Percentiles rank a stretch among this genome's conserved stretches.
phyloP scores from a whole-genome alignment of 1,284 basidiomycete species.

The Ustilago xerochloae region DNA sequence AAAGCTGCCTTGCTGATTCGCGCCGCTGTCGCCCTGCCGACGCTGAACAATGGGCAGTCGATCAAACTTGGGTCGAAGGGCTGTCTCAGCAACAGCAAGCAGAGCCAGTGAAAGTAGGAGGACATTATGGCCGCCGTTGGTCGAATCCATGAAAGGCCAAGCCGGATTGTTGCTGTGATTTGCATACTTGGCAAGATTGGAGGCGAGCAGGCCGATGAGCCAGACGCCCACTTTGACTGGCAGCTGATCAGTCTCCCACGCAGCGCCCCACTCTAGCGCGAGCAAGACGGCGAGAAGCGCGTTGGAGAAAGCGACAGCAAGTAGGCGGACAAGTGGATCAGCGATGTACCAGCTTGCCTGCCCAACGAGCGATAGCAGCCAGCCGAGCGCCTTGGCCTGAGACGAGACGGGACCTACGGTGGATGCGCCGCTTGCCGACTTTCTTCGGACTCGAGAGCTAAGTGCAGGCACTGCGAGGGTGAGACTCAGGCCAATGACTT shows the following conservation, averaged over 20 bases:
- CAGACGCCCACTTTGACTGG: conserved; percentile 41
- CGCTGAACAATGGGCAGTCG: conserved; percentile 20
- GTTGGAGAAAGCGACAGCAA: conserved; percentile 44
- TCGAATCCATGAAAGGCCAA: conserved; percentile 60
- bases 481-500: conserved; percentile 46
- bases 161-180: conserved; percentile 66
- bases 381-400: conserved; percentile 26
- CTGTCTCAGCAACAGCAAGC: conserved; percentile 31
- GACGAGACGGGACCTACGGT: conserved; percentile 36
- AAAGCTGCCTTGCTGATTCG: conserved; percentile 22
- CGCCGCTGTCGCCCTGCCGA: conserved; percentile 6
- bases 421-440: conserved; percentile 14
- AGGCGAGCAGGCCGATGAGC: conserved; percentile 57
- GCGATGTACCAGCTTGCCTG: conserved; percentile 50
- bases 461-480: conserved; percentile 39
- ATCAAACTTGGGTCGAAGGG: conserved; percentile 24
- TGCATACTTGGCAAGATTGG: conserved; percentile 58
- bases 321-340: conserved; percentile 39
- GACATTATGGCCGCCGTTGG: conserved; percentile 61
- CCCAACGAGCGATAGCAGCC: conserved; percentile 41
- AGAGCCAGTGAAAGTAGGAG: conserved; percentile 42
- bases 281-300: conserved; percentile 42
- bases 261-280: conserved; percentile 56
- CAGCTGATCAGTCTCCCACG: conserved; percentile 56
- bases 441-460: conserved; percentile 17